Evolutionary conservation across 768 basidiomycete genomes (phyloP).

Genomic region (Gloeostereum incarnatum): DNA sequence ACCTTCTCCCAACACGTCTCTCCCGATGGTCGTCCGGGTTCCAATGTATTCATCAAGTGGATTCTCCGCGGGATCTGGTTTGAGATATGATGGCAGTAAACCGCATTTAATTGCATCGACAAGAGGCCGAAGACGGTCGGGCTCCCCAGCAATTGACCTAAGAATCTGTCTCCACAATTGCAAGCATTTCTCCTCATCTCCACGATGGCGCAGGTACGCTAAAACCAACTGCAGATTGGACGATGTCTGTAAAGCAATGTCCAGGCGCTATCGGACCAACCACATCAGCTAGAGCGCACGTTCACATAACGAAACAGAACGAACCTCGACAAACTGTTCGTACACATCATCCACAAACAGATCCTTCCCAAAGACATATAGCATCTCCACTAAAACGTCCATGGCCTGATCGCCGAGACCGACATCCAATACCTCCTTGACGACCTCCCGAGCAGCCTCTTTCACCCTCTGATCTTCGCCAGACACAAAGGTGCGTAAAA

Average conservation of each 20-base stretch:
- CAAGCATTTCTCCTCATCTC: too few relatives aligned
- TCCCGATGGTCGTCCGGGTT: too few relatives aligned
- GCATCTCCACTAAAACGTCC: background rate
- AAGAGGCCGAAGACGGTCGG: too few relatives aligned
- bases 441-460: background rate
- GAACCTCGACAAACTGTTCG: background rate
- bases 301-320: background rate
- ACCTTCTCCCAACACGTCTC: too few relatives aligned
- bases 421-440: background rate
- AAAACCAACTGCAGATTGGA: too few relatives aligned
- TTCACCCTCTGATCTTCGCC: background rate
- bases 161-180: too few relatives aligned
- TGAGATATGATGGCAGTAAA: too few relatives aligned
- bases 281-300: background rate
- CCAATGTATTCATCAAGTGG: too few relatives aligned
- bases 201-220: too few relatives aligned
- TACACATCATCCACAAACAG: background rate
- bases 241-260: background rate
- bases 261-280: background rate
- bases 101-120: too few relatives aligned
- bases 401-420: background rate
- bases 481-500: conserved; percentile 16
- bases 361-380: background rate
- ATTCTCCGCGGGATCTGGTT: too few relatives aligned
- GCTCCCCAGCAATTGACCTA: too few relatives aligned